phyloP scores from a whole-genome alignment of 208 protist genomes.

The Wallacemonas sp. region DNA sequence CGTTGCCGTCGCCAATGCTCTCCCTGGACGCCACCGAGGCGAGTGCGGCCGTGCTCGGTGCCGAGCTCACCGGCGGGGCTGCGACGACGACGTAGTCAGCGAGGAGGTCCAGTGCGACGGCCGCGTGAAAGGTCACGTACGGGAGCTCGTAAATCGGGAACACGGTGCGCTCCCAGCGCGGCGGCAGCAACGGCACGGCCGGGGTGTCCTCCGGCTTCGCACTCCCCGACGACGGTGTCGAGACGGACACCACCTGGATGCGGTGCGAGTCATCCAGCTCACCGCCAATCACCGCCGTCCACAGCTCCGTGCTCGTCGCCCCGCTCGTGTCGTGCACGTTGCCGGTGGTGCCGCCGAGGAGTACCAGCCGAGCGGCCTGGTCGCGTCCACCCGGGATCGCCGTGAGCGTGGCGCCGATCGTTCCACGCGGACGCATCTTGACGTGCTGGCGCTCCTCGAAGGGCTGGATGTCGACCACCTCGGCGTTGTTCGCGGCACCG shows the following conservation, averaged over 20 bases:
- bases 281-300: conserved; percentile 24
- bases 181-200: conserved; percentile 2
- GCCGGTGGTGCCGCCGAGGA: conserved; percentile 25
- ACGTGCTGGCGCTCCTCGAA: conserved; percentile 52
- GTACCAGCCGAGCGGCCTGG: conserved; percentile 18
- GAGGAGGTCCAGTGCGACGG: conserved; percentile 24
- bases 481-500: conserved; percentile 37
- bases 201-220: neutral
- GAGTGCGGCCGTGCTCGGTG: neutral
- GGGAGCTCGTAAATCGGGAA: conserved; percentile 51
- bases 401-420: conserved; percentile 53
- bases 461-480: conserved; percentile 32
- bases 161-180: conserved; percentile 28
- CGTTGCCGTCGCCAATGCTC: conserved; percentile 15
- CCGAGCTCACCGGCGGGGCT: neutral
- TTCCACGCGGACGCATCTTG: conserved; percentile 44
- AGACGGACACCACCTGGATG: too few relatives aligned
- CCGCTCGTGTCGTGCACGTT: conserved; percentile 25
- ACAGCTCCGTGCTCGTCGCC: conserved; percentile 31
- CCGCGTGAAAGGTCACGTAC: conserved; percentile 41
- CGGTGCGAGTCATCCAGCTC: neutral
- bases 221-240: too few relatives aligned
- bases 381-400: neutral
- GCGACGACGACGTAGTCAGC: conserved; percentile 9
- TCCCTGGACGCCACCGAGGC: neutral